Base-by-base conservation (phyloP, 2,329 filamentous ascomycete genomes). In the Trichoderma hamatum region DNA sequence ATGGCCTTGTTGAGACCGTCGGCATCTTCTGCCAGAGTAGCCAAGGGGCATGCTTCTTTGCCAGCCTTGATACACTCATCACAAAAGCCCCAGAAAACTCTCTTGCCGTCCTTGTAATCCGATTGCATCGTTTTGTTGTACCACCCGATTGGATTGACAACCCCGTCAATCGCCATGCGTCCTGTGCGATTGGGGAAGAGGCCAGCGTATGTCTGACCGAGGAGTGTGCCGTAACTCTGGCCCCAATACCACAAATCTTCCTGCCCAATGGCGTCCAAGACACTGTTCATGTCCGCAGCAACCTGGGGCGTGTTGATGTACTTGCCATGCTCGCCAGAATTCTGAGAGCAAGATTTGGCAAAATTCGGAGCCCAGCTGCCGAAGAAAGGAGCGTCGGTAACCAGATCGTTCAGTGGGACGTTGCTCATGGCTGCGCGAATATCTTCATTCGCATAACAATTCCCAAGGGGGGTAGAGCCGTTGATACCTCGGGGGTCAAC, bases 301-400 rank as follows among this genome's bases (percentile, higher is more conserved):
- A 82, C 83, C 72, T 85, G 83, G 0, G 83, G 83, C 0, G 84
- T 85, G 68, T 85, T 84, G 69, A 84, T 75, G 70, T 84, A 84
- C 10, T 71, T 72, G 3, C 79, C 82, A 69, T 84, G 74, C 60
- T 83, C 81, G 0, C 81, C 82, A 77, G 81, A 82, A 1, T 75
- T 82, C 10, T 85, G 83, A 5, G 72, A 70, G 56, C 83, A 85
- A 0, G 81, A 79, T 19, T 74, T 76, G 5, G 77, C 82, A 55
- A 77, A 80, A 67, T 82, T 84, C 19, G 77, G 72, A 1, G 82
- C 75, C 80, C 80, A 82, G 0, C 81, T 79, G 54, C 77, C 84
- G 26, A 81, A 74, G 56, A 82, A 78, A 1, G 76, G 72, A 56
- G 80, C 80, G 67, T 83, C 78, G 28, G 75, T 74, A 5, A 76